phyloP scores from a whole-genome alignment of 2,329 filamentous ascomycete species.

The Aspergillus persii region DNA sequence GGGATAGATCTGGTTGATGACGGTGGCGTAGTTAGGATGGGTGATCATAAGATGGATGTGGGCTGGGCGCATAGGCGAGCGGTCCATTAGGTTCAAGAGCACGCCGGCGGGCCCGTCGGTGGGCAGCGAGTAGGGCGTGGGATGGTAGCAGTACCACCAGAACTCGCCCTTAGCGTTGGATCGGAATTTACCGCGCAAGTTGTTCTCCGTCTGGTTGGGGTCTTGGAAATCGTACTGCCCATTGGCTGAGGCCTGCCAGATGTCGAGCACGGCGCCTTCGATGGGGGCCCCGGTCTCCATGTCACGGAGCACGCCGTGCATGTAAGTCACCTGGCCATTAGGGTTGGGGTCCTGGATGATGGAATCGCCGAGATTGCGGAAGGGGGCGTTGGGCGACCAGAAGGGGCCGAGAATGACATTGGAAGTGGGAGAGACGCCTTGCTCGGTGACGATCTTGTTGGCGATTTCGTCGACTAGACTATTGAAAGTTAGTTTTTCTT shows the following conservation, averaged over 20 bases:
- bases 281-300: slow-evolving; percentile 66
- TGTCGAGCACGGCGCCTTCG: slow-evolving; percentile 67
- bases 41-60: slow-evolving; percentile 61
- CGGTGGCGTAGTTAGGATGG: slow-evolving; percentile 55
- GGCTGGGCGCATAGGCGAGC: slow-evolving; percentile 60
- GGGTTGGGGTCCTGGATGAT: slow-evolving; percentile 63
- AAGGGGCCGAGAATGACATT: slow-evolving; percentile 75
- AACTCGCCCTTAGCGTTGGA: slow-evolving; percentile 65
- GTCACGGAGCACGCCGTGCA: slow-evolving; percentile 68
- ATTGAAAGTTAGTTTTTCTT: no score
- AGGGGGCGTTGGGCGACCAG: slow-evolving; percentile 73
- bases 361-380: slow-evolving; percentile 63
- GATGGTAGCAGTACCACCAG: slow-evolving; percentile 73
- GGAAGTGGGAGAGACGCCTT: slow-evolving; percentile 64
- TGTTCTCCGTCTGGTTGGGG: slow-evolving; percentile 69
- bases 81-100: slow-evolving; percentile 54
- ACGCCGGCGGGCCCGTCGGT: slow-evolving; percentile 59
- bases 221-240: slow-evolving; percentile 77
- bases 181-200: slow-evolving; percentile 73
- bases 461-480: slow-evolving; percentile 76
- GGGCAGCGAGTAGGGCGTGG: slow-evolving; percentile 70
- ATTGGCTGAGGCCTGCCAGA: slow-evolving; percentile 75
- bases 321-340: slow-evolving; percentile 60
- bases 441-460: slow-evolving; percentile 63
- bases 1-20: slow-evolving; percentile 60